Base-by-base conservation (phyloP, 2,329 filamentous ascomycete genomes). In the Penicillium oxalicum region DNA sequence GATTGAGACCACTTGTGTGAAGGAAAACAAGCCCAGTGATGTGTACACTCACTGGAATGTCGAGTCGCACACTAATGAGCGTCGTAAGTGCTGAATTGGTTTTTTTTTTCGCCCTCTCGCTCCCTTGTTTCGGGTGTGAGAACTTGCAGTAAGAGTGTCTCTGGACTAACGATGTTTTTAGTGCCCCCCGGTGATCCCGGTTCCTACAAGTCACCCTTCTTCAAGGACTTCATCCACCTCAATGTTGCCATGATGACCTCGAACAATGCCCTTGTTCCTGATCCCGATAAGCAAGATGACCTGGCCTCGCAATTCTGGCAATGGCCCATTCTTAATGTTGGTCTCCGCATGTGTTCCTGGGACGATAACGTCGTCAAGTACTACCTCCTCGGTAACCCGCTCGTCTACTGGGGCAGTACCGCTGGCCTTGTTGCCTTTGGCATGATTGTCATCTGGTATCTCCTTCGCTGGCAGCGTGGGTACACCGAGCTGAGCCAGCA, bases 231-330 rank as follows among this genome's bases (percentile, higher is more conserved):
- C 64, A 85, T 98, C 55, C 93, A 98, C 70, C 77, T 97, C 53
- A 98, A 98, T 68, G 93, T 98, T 53, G 93, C 93, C 54, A 98
- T 98, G 93, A 96, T 97, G 91, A 98, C 93, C 3, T 97, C 93
- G 35, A 98, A 98, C 79, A 98, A 98, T 66, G 93, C 93, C 25
- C 82, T 98, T 40, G 89, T 98, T 18, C 93, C 93, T 4, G 93
- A 98, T 64, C 91, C 93, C 4, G 93, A 98, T 70, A 98, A 98
- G 80, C 93, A 98, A 70, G 93, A 98, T 64, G 93, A 98, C 64
- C 82, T 98, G 41, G 93, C 93, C 29, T 98, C 93, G 11, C 79
- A 90, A 58, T 96, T 91, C 77, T 98, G 93, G 93, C 91, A 98
- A 73, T 98, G 93, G 93, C 93, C 93, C 18, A 82, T 98, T 55